Percentiles rank a stretch among this genome's conserved stretches.
These are phyloP conservation scores for Colletotrichum sp. DNA, from an alignment of 2,329 filamentous ascomycete genomes.

Conservation along the genomic window DNA sequence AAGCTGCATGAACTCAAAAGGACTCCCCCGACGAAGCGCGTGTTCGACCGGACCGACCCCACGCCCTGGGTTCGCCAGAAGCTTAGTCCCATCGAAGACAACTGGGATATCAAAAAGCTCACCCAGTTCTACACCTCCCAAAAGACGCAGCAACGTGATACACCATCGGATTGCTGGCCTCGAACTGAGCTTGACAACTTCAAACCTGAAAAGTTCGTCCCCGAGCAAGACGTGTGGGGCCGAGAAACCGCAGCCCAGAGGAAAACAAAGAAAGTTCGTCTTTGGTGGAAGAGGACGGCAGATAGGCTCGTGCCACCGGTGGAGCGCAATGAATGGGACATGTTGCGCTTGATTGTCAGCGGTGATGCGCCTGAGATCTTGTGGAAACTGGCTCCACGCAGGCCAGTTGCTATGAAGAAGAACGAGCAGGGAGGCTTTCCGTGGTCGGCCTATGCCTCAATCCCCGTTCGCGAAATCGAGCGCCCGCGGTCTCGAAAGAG, in stretches of 20 bases:
- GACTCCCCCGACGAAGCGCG: not conserved
- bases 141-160: conserved; percentile 31
- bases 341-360: conserved; percentile 50
- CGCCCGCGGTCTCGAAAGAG: conserved; percentile 36
- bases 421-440: conserved; percentile 33
- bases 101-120: conserved; percentile 56
- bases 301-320: conserved; percentile 61
- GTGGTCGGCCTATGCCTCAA: conserved; percentile 48
- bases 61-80: conserved; percentile 31
- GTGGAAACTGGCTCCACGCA: conserved; percentile 42
- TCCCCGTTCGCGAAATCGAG: conserved; percentile 44
- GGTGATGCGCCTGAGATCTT: conserved; percentile 42
- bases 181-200: conserved; percentile 26
- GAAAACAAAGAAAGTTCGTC: conserved; percentile 45
- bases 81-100: conserved; percentile 41
- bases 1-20: conserved; percentile 2
- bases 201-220: conserved; percentile 41
- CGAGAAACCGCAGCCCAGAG: conserved; percentile 44
- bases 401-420: conserved; percentile 30
- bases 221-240: conserved; percentile 55
- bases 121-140: conserved; percentile 47
- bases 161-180: conserved; percentile 30
- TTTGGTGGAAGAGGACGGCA: conserved; percentile 52
- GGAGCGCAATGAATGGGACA: conserved; percentile 58
- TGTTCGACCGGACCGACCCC: not conserved